Evolutionary conservation across 78 protist genomes (phyloP), one percentile per base, ranked within the genome.

Genomic region (Trichosphaerium sp.): DNA sequence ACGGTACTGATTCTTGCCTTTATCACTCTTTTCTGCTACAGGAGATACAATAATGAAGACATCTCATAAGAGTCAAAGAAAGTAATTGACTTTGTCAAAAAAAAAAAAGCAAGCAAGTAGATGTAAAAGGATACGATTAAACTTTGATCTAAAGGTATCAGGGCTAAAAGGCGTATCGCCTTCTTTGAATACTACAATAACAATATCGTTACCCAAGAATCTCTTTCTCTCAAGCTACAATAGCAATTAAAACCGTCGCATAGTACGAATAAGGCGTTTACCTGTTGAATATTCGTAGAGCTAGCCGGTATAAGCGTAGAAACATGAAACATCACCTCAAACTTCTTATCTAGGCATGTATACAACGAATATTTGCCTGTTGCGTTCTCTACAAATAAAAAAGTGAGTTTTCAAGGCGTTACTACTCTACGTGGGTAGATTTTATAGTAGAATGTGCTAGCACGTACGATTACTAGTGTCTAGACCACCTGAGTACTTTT

Each of bases 171-270:
- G 41, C 10, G 34, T 31, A 23, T 35, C 31, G 43, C 80, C 86
- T 44, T 85, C 86, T 49, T 59, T 55, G 51, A 66, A 85, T 10
- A 85, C 65, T n/a, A 85, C 32, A 29, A 80, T 31, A 26, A 72
- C 84, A 25, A 80, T 62, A 37, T 85, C 90, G 58, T 85, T 85
- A 35, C 90, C 90, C 7, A 85, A 55, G 58, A 75, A 83, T 1
- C 87, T 65, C 56, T 85, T 85, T 25, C 90, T 62, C 43, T 81
- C 86, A 18, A 80, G 67, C 28, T 75, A 79, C 55, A 74, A 81
- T 32, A 58, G 62, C 37, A 64, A 76, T 0, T 47, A 73, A 1
- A 65, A 60, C 26, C 70, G 54, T 62, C 48, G 54, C 14, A 76
- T 78, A 25, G 73, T 58, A 69, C 71, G 67, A 28, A 28, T 61